These are phyloP conservation scores for Lasiosphaeriaceae sp. DNA, from an alignment of 495 filamentous ascomycete species.

Conservation along the genomic window DNA sequence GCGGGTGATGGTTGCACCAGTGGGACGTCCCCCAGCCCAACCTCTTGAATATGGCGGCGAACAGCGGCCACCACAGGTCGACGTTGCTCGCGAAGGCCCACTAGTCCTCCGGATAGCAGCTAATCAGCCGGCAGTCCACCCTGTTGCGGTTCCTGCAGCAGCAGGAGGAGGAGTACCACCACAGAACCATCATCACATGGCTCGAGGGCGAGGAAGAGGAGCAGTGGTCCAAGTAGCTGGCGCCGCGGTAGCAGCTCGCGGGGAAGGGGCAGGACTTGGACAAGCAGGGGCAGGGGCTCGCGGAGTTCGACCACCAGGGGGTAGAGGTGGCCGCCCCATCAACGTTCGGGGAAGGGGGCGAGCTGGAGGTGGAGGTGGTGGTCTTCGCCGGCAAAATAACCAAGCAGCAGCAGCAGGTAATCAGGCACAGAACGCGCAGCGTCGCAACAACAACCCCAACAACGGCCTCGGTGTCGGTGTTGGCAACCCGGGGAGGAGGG, in stretches of 20 bases:
- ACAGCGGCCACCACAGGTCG: constrained; percentile 20
- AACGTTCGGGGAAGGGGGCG: constrained; percentile 8
- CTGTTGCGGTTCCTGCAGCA: constrained; percentile 21
- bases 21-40: no score
- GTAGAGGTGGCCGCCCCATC: background rate
- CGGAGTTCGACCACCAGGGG: constrained; percentile 1
- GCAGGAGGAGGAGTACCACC: background rate
- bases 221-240: no score
- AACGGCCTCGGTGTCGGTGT: background rate
- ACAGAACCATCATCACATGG: no score
- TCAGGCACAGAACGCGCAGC: constrained; percentile 17
- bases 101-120: constrained; percentile 50
- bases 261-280: constrained; percentile 8
- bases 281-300: constrained; percentile 2
- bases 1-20: no score
- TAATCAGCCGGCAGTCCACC: constrained; percentile 25
- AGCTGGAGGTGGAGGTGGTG: constrained; percentile 11
- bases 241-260: background rate
- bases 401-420: constrained; percentile 8
- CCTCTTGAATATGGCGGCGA: background rate
- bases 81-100: constrained; percentile 49
- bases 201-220: no score
- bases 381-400: constrained; percentile 25
- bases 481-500: background rate
- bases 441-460: constrained; percentile 20